Conservation (phyloP, 345 rosid species). For the Barbarea vulgaris region DNA sequence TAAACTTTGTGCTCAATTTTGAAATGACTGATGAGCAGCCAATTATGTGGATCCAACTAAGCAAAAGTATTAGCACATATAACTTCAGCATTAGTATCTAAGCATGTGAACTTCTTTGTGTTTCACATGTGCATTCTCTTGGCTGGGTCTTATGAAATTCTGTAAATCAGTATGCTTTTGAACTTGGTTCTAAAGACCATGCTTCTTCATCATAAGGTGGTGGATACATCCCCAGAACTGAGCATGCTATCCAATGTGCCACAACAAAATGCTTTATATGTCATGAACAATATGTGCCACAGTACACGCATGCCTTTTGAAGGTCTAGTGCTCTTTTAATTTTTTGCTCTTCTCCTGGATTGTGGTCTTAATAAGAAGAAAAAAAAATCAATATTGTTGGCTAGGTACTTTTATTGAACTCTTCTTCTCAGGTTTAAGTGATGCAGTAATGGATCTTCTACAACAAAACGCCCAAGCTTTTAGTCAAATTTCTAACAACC, state of each 20-base stretch:
- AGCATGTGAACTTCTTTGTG: constrained; percentile 9
- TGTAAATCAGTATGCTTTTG: constrained; percentile 28
- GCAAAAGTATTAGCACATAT: constrained; percentile 19
- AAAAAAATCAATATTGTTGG: neutral
- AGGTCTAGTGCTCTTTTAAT: constrained; percentile 55
- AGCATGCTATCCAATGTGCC: constrained; percentile 53
- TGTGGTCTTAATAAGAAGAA: neutral
- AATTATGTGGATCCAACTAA: constrained; percentile 3
- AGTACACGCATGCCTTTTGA: constrained; percentile 52
- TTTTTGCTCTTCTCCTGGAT: constrained; percentile 24
- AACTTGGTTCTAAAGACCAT: constrained; percentile 39
- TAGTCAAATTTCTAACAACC: constrained; percentile 70
- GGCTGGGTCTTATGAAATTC: constrained; percentile 18
- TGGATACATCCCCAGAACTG: constrained; percentile 71
- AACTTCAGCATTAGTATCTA: neutral
- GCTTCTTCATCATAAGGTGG: constrained; percentile 58
- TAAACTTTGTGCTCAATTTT: constrained; percentile 6
- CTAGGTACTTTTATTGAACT: constrained; percentile 25
- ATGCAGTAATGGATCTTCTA: constrained; percentile 63
- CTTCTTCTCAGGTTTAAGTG: constrained; percentile 62
- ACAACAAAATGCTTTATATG: constrained; percentile 57
- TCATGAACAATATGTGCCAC: constrained; percentile 50
- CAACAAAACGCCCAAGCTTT: constrained; percentile 76
- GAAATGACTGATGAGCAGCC: constrained; percentile 11
- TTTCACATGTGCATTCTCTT: constrained; percentile 8